These are phyloP conservation scores for Astraeus odoratus DNA, from an alignment of 768 basidiomycete species.

Conservation along the genomic window DNA sequence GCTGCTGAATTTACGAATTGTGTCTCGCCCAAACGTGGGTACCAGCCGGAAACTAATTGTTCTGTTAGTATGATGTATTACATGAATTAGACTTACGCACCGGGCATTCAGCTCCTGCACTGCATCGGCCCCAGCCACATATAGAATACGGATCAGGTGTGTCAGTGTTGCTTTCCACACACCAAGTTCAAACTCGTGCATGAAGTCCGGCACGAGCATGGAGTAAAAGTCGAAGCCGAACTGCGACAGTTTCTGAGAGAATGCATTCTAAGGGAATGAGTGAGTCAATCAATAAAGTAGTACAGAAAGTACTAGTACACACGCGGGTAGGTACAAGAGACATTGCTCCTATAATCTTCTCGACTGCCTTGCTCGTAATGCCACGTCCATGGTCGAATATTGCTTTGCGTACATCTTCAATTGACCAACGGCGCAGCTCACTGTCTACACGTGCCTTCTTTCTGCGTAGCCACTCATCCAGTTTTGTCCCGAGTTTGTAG, in stretches of 20 bases:
- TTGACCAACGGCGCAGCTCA: background rate
- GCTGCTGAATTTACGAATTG: constrained; percentile 23
- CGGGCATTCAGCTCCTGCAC: constrained; percentile 21
- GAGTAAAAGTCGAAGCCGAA: constrained; percentile 21
- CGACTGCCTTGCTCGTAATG: background rate
- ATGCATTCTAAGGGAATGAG: constrained; percentile 22
- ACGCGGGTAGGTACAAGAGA: background rate
- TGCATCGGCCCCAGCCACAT: constrained; percentile 3
- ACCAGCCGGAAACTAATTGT: constrained; percentile 10
- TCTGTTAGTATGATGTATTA: constrained; percentile 4
- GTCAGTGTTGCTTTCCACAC: constrained; percentile 29
- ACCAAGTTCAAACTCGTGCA: constrained; percentile 32
- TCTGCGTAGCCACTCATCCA: background rate
- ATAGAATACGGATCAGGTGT: constrained; percentile 29
- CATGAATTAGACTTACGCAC: constrained; percentile 9
- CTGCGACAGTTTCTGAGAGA: constrained; percentile 14
- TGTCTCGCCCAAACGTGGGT: constrained; percentile 27
- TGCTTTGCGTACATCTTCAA: background rate
- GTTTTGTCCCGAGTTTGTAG: constrained; percentile 5
- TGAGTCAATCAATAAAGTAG: background rate
- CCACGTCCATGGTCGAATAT: background rate
- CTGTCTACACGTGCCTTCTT: background rate
- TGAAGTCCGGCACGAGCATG: constrained; percentile 23
- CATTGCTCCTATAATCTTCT: background rate
- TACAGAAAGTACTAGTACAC: background rate